phyloP scores from a whole-genome alignment of 108 stramenopile genomes.

The Pseudonitzschia pungens region DNA sequence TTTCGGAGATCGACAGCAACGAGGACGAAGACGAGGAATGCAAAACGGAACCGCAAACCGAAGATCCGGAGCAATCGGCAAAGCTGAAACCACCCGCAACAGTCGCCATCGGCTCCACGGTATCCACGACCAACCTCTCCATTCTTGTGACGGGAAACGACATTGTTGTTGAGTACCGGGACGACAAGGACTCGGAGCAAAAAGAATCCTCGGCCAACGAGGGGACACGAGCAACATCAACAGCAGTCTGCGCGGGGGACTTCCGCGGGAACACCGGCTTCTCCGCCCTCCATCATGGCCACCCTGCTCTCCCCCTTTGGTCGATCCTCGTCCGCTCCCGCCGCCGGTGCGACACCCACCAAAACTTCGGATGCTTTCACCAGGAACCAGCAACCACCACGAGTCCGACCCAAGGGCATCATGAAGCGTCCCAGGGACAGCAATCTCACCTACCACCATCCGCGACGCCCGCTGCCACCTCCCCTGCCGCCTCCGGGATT shows the following conservation, averaged over 20 bases:
- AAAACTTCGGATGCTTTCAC: too few relatives aligned
- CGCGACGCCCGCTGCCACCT: not conserved
- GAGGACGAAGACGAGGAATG: not conserved
- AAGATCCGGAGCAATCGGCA: not conserved
- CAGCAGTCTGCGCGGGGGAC: too few relatives aligned
- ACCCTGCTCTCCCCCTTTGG: not conserved
- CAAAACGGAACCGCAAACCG: not conserved
- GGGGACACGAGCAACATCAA: not conserved
- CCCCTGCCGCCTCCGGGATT: conserved; percentile 3
- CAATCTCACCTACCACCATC: conserved; percentile 14
- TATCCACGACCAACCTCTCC: not conserved
- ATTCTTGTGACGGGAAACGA: conserved; percentile 2
- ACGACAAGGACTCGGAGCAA: not conserved
- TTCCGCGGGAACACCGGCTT: not conserved
- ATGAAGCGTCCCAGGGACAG: conserved; percentile 18
- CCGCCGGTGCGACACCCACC: too few relatives aligned
- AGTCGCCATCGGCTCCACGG: not conserved
- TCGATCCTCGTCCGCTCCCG: not conserved
- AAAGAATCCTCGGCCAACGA: not conserved
- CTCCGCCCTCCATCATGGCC: not conserved
- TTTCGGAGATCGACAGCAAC: not conserved
- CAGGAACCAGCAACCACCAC: not conserved
- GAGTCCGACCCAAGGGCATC: conserved; percentile 1
- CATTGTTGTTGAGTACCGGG: not conserved
- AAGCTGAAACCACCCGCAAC: not conserved